Base-by-base conservation (phyloP, 768 basidiomycete species). In the Tricholoma flavovirens region DNA sequence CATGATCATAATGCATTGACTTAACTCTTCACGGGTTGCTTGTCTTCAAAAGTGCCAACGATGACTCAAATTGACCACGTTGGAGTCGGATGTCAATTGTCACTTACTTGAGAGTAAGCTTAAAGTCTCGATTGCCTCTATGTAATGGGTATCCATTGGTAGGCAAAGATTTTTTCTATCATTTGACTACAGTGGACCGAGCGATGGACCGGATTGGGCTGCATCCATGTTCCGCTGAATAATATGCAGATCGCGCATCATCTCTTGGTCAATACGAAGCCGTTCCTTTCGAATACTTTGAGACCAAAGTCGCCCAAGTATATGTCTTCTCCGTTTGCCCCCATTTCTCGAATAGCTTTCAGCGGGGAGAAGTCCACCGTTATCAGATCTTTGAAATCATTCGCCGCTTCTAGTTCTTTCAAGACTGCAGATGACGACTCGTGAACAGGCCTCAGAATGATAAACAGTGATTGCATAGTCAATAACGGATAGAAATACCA, bases 331-430 rank as follows among this genome's bases (percentile, higher is more conserved):
- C 64, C 67, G 50, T 64, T 60, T 38, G 71, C 71, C 40, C 69
- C 64, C 26, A 77, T 66, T 59, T 83, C 78, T 22, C 81, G 64
- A 10, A 82, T 57, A 42, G 67, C 67, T 55, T 73, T 67, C 22
- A 83, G 69, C 0, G 82, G 82, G 56, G 75, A 77, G 0, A 61
- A 66, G 1, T 68, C 73, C 8, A 78, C 72, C 12, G 73, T 32
- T 33, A 69, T 68, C 29, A 71, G 55, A 3, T 48, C 52, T 40
- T 59, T 43, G 21, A 58, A 42, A 21, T 62, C 60, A 60, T 67
- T 49, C 12, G 64, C 65, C 56, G 65, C 59, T 30, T 65, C 51
- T 15, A 72, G 62, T 54, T 73, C 66, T 49, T 62, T 56, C 4
- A 53, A 24, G 24, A 53, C 14, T 1, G 21, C 51, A 21, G 26